Evolutionary conservation across 192 early-diverging fungal species (phyloP), one percentile per base, ranked within the genome.

Genomic region (Backusella australiensis): DNA sequence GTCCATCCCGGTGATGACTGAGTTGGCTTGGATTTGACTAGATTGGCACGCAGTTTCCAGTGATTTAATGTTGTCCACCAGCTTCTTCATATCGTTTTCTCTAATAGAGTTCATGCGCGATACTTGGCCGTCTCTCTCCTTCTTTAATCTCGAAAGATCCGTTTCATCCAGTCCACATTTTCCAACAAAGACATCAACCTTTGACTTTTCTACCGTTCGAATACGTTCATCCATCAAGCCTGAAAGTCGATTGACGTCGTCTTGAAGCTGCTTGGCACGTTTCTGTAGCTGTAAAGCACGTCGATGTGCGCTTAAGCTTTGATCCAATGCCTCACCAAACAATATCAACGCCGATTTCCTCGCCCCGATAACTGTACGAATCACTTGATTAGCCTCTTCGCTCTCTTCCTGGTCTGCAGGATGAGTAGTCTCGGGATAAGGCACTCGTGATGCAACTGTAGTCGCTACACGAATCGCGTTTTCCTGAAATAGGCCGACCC

Each of bases 261-360:
- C 80, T 23, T 67, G 49, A 3, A 77, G 42, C 26, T 74, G 72
- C 7, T 77, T 77, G 9, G 72, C 52, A 9, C 73, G 34, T 26
- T 70, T 73, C 49, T 77, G 80, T 0, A 81, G 73, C 38, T 80
- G 69, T 12, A 83, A 63, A 23, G 72, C 75, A 21, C 68, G 56
- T 9, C 78, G 75, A 71, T 80, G 75, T 6, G 73, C 36, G 29
- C 35, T 53, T 9, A 83, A 38, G 34, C 72, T 74, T 9, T 74
- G 75, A 34, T 83, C 77, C 17, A 83, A 59, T 17, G 70, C 66
- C 65, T 83, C 82, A 8, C 74, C 78, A 41, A 83, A 75, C 26
- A 80, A 66, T 0, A 76, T 46, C 7, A 83, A 66, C 8, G 73
- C 68, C 4, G 75, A 69, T 32, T 73, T 73, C 17, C 65, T 72